Evolutionary conservation across 2,329 filamentous ascomycete genomes (phyloP), one percentile per base, ranked within the genome.

Genomic region (Sclerotinia sclerotiorum): DNA sequence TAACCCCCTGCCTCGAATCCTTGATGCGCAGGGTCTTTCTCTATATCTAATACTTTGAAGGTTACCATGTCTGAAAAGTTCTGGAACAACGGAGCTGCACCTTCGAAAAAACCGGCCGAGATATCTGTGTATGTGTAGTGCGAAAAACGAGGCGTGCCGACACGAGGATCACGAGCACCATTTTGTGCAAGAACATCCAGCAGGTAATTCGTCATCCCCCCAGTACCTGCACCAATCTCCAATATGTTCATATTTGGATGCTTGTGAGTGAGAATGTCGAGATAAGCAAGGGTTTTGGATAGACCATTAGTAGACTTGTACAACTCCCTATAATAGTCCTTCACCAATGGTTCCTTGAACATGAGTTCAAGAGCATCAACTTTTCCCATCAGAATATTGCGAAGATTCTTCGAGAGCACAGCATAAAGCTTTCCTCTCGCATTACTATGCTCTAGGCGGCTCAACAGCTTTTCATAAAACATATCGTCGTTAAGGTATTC

Each of bases 41-140:
- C 60, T 11, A 63, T 49, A 27, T 63, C 60, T 3, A 63, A 27
- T n/a, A 51, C 42, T 21, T 52, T 49, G 46, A 49, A 63, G 2
- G 15, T 49, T 7, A 42, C 51, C 51, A 52, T 52, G 24, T 52
- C 51, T 17, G 51, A 17, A 52, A 52, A 52, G 15, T 52, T 52
- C 24, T 52, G 2, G 51, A 52, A 52, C 27, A 52, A 52, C 19
- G 24, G 11, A 52, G 51, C 13, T 19, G 51, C 24, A 13, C 51
- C 51, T 52, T 52, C 51, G 51, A 52, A 52, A 3, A 52, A 52
- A 10, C 51, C 15, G 0, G 51, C 51, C 5, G 51, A 52, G 7
- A 52, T 52, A 29, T 52, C 51, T 29, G 51, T 52, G 15, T 52
- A 52, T 19, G 51, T 52, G 24, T 52, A 52, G 24, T 52, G 51